A percentile compares a stretch with the other conserved stretches of the same genome.
These are phyloP conservation scores for Talaromyces sp. DNA, from an alignment of 2,329 filamentous ascomycete genomes.

Conservation along the genomic window DNA sequence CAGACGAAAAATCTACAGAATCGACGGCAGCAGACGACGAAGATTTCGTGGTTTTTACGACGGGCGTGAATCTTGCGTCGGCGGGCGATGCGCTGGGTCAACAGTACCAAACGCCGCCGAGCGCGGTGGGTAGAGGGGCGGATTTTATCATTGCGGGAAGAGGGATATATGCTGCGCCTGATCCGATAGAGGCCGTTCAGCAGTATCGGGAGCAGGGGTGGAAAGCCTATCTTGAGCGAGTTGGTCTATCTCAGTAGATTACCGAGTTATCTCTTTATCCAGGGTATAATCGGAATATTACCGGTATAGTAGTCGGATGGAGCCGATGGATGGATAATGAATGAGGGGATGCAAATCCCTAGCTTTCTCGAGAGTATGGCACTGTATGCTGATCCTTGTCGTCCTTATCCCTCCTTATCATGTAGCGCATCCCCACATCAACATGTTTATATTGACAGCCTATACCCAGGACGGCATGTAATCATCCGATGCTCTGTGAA, in stretches of 20 bases:
- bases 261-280: background rate
- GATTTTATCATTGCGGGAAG: slow-evolving; percentile 51
- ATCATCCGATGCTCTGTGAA: background rate
- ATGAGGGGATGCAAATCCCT: background rate
- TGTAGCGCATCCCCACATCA: background rate
- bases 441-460: background rate
- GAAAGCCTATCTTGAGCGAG: slow-evolving; percentile 45
- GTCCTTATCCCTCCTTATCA: too few species aligned
- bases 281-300: background rate
- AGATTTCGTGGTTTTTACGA: slow-evolving; percentile 52
- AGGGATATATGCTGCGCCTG: slow-evolving; percentile 47
- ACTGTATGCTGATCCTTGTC: background rate
- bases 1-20: slow-evolving; percentile 34
- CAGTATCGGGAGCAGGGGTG: slow-evolving; percentile 48
- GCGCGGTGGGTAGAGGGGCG: slow-evolving; percentile 46
- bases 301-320: background rate
- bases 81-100: slow-evolving; percentile 50
- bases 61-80: slow-evolving; percentile 48
- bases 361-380: too few species aligned
- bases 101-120: slow-evolving; percentile 50
- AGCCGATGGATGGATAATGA: background rate
- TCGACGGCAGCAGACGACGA: slow-evolving; percentile 34
- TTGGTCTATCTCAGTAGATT: slow-evolving; percentile 24
- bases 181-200: slow-evolving; percentile 46
- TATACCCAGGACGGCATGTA: slow-evolving; percentile 6